Base-by-base conservation (phyloP, 2,329 filamentous ascomycete species). In the Amauroascus verrucosus region DNA sequence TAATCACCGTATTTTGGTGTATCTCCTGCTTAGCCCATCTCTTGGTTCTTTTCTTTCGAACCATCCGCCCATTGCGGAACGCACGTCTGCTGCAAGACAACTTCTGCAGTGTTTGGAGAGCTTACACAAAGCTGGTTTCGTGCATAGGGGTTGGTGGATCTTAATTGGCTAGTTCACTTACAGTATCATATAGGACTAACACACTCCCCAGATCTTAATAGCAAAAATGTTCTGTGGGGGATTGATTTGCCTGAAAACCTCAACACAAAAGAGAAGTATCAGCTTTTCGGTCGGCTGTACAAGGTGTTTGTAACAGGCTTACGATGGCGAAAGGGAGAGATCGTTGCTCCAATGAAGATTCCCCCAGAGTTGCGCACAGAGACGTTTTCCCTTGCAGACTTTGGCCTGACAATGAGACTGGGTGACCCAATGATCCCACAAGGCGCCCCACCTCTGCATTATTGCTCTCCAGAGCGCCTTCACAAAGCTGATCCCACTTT, bases 41-140 rank as follows among this genome's bases (percentile, higher is more conserved):
- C 50, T 62, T 2, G 13, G 26, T 3, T 30, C 28, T n/a, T 7
- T 38, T 18, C 6, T 18, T 22, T 1, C 4, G 6, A 5, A 13
- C 5, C 2, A 53, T 24, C 54, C 41, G 28, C 13, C 24, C 24
- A 60, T 64, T 33, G 56, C 56, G 1, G 58, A 56, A 57, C 58
- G 58, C 32, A 66, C 65, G 62, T 63, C 59, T 33, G 61, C 63
- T 44, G 61, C 62, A 48, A 59, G 43, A 35, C 61, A 66, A 58
- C 58, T 65, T 53, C 49, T 66, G 30, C 51, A 59, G 55, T 57
- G 59, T 2, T 44, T 64, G 45, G 61, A 58, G 53, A 61, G 35
- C 48, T 51, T 65, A 54, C 61, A 65, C 49, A 40, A 61, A 44
- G 62, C 61, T 22, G 60, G 62, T 8, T 62, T 64, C 48, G 52